Percentiles rank a stretch among this genome's conserved stretches.
Conservation (phyloP, 352 stramenopile species). For the Globisporangium irregulare region DNA sequence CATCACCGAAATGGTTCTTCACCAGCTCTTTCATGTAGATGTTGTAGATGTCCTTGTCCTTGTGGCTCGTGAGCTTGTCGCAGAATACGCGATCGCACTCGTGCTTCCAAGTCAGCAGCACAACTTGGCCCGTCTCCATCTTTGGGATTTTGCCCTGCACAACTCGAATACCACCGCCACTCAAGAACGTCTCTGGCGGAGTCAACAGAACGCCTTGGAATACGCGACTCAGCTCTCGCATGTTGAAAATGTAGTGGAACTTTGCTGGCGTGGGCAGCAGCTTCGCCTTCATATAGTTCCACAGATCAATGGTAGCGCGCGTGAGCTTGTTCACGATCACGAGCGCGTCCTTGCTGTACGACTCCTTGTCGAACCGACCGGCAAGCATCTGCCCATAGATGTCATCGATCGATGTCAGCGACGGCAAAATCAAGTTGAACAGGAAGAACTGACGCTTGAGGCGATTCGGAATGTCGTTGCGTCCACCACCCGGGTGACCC, state of each 20-base stretch:
- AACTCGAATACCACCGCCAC: slow-evolving; percentile 81
- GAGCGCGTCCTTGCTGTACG: slow-evolving; percentile 81
- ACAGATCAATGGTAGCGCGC: slow-evolving; percentile 94
- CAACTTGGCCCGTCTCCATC: slow-evolving; percentile 89
- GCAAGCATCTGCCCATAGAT: slow-evolving; percentile 99
- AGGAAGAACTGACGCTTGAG: slow-evolving; percentile 99
- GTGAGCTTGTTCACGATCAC: slow-evolving; percentile 93
- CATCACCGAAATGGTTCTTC: slow-evolving; percentile 89
- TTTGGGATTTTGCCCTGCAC: slow-evolving; percentile 84
- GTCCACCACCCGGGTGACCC: slow-evolving; percentile 95
- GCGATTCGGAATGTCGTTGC: slow-evolving; percentile 99
- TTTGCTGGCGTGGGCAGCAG: slow-evolving; percentile 97
- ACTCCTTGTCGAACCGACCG: slow-evolving; percentile 91
- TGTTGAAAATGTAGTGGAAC: slow-evolving; percentile 99
- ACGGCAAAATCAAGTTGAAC: slow-evolving; percentile 97
- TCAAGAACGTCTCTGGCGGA: slow-evolving; percentile 93
- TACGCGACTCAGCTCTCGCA: slow-evolving; percentile 96
- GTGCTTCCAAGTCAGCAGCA: slow-evolving; percentile 97
- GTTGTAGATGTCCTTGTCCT: slow-evolving; percentile 95
- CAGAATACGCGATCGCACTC: slow-evolving; percentile 97
- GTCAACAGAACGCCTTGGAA: slow-evolving; percentile 98
- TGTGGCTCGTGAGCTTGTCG: slow-evolving; percentile 97
- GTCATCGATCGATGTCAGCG: slow-evolving; percentile 98
- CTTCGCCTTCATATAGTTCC: slow-evolving; percentile 97
- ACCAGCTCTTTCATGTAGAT: slow-evolving; percentile 91